phyloP scores from a whole-genome alignment of 2,329 filamentous ascomycete species.

The Colletotrichum chrysophilum region DNA sequence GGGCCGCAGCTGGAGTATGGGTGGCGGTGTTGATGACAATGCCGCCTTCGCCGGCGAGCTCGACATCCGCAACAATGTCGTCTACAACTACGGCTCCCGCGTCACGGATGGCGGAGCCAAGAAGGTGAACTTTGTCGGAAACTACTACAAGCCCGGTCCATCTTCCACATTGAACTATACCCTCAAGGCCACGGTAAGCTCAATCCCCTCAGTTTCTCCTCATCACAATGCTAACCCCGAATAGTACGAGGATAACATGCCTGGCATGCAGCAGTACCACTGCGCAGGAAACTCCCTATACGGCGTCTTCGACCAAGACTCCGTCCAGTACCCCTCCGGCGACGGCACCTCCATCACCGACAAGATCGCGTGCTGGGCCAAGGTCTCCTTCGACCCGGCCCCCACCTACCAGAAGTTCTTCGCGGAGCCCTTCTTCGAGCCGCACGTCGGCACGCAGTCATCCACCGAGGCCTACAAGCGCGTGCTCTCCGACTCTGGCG shows the following conservation, averaged over 20 bases:
- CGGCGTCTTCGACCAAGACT: slow-evolving; percentile 31
- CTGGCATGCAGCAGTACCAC: slow-evolving; percentile 36
- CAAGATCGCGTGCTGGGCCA: slow-evolving; percentile 35
- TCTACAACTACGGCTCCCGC: slow-evolving; percentile 37
- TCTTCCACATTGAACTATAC: slow-evolving; percentile 30
- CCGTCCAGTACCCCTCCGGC: slow-evolving; percentile 27
- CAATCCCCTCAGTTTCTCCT: neutral
- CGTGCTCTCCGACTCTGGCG: slow-evolving; percentile 36
- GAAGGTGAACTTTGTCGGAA: slow-evolving; percentile 37
- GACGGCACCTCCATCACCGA: slow-evolving; percentile 25
- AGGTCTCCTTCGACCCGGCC: slow-evolving; percentile 29
- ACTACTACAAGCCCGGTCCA: slow-evolving; percentile 37
- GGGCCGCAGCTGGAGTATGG: slow-evolving; percentile 40
- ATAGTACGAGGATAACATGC: slow-evolving; percentile 34
- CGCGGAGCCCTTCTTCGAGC: slow-evolving; percentile 31
- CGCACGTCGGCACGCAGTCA: slow-evolving; percentile 31
- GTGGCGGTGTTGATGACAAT: slow-evolving; percentile 32
- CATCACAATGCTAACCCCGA: too few species aligned
- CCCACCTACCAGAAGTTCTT: slow-evolving; percentile 35
- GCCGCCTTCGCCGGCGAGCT: slow-evolving; percentile 34
- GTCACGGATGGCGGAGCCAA: slow-evolving; percentile 37
- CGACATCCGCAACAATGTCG: slow-evolving; percentile 39
- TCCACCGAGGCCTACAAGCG: slow-evolving; percentile 38
- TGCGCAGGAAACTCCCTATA: slow-evolving; percentile 37
- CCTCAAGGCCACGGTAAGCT: slow-evolving; percentile 26